Evolutionary conservation across 78 protist genomes (phyloP).

Genomic region (Dictyostelium capitatum): DNA sequence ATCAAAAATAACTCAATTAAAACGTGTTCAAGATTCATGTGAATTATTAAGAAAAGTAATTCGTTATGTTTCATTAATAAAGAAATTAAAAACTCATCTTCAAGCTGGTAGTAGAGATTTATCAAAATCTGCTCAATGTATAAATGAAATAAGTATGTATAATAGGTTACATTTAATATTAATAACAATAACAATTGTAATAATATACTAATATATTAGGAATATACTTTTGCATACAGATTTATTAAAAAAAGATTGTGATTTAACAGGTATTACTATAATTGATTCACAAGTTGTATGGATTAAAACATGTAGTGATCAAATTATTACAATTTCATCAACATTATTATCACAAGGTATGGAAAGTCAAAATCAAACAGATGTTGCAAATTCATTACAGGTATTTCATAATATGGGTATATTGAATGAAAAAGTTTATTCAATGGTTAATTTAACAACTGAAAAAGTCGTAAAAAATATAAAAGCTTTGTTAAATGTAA

Average conservation of each 20-base stretch:
- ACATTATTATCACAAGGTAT: conserved; percentile 61
- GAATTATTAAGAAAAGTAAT: conserved; percentile 61
- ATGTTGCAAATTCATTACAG: conserved; percentile 64
- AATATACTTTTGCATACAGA: neutral
- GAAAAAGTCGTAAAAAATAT: conserved; percentile 44
- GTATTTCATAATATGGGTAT: conserved; percentile 77
- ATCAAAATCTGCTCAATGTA: conserved; percentile 81
- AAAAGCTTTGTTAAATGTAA: conserved; percentile 53
- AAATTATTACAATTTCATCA: conserved; percentile 42
- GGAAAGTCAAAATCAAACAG: conserved; percentile 78
- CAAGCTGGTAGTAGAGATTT: conserved; percentile 64
- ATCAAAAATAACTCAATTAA: conserved; percentile 46
- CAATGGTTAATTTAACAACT: conserved; percentile 3
- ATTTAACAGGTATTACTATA: conserved; percentile 60
- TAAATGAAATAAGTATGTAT: conserved; percentile 54
- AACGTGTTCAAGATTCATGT: conserved; percentile 71
- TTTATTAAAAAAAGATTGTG: conserved; percentile 32
- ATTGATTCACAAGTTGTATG: conserved; percentile 66
- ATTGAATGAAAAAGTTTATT: conserved; percentile 34
- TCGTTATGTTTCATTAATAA: conserved; percentile 44
- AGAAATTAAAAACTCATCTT: conserved; percentile 68
- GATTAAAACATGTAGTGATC: conserved; percentile 70
- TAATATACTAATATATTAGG: neutral
- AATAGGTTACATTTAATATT: neutral
- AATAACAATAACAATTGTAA: neutral